Conservation (phyloP, 164 flowering plant genomes). For the Paratinospora sagittata region DNA sequence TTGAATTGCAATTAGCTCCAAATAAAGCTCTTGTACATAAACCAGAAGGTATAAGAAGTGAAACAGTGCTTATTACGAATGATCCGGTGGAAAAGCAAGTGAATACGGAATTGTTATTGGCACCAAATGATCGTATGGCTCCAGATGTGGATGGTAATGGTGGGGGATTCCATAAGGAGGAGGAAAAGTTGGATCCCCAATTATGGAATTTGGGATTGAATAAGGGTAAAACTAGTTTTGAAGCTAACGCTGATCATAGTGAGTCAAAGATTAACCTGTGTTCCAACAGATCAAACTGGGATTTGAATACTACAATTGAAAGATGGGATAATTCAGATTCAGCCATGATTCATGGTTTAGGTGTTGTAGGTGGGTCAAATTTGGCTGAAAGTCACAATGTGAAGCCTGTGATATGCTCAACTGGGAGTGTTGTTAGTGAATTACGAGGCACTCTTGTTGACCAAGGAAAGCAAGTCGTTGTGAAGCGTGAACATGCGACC, state of each 20-base stretch:
- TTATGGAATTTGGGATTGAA: conserved; percentile 33
- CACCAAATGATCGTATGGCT: conserved; percentile 17
- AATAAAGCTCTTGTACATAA: conserved; percentile 11
- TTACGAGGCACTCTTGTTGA: background rate
- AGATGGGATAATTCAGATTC: conserved; percentile 40
- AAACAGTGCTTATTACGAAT: conserved; percentile 8
- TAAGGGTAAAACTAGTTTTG: conserved; percentile 15
- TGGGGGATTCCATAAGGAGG: conserved; percentile 12
- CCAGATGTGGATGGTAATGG: conserved; percentile 12
- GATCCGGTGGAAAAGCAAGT: conserved; percentile 7
- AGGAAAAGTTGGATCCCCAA: conserved; percentile 24
- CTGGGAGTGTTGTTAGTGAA: conserved; percentile 13
- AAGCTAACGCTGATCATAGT: background rate
- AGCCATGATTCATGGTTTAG: conserved; percentile 7
- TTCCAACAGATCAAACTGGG: conserved; percentile 58
- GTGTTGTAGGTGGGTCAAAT: conserved; percentile 10
- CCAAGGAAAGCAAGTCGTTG: conserved; percentile 17
- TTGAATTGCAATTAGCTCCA: conserved; percentile 17
- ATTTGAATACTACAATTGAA: conserved; percentile 67
- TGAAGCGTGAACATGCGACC: conserved; percentile 6
- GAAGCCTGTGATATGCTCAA: conserved; percentile 17
- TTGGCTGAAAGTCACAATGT: conserved; percentile 6
- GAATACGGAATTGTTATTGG: conserved; percentile 23
- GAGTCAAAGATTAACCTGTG: background rate
- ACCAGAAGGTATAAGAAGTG: conserved; percentile 10